Conservation (phyloP, 352 stramenopile genomes). For the Phytopythium vexans region DNA sequence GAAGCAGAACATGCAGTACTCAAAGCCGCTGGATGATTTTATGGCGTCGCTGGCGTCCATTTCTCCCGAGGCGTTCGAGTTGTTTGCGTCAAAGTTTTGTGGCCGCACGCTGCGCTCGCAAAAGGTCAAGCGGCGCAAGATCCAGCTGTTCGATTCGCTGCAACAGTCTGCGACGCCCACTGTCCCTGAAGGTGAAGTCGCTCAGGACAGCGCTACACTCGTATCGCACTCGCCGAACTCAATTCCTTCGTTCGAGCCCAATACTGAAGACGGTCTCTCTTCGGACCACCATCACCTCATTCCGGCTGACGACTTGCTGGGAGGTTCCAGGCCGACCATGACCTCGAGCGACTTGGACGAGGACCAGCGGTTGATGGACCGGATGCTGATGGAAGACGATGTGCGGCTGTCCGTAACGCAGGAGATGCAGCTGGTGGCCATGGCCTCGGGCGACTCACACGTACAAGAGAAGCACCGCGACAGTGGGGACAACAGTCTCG, state of each 20-base stretch:
- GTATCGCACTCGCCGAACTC: too few species aligned
- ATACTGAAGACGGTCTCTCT: too few species aligned
- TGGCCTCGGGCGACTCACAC: slow-evolving; percentile 11
- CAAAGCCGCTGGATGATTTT: slow-evolving; percentile 64
- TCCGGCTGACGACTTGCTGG: slow-evolving; percentile 44
- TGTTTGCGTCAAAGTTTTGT: slow-evolving; percentile 76
- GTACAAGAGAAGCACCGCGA: slow-evolving; percentile 26
- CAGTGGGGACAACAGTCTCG: slow-evolving; percentile 23
- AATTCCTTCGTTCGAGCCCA: too few species aligned
- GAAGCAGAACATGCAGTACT: slow-evolving; percentile 87
- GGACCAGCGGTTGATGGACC: slow-evolving; percentile 77
- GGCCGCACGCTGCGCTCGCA: slow-evolving; percentile 69
- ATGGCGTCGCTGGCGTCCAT: slow-evolving; percentile 58
- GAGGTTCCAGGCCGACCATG: slow-evolving; percentile 23
- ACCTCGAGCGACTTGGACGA: slow-evolving; percentile 54
- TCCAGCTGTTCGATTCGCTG: slow-evolving; percentile 1
- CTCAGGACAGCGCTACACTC: too few species aligned
- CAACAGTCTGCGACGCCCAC: neutral
- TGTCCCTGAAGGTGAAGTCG: neutral
- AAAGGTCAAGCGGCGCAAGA: slow-evolving; percentile 62
- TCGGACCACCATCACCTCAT: slow-evolving; percentile 42
- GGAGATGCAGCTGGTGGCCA: slow-evolving; percentile 37
- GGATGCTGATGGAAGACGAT: slow-evolving; percentile 56
- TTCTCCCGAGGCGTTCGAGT: slow-evolving; percentile 71
- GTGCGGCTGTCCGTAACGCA: slow-evolving; percentile 46